Conservation (phyloP, 495 filamentous ascomycete genomes). For the Podospora fimiseda region DNA sequence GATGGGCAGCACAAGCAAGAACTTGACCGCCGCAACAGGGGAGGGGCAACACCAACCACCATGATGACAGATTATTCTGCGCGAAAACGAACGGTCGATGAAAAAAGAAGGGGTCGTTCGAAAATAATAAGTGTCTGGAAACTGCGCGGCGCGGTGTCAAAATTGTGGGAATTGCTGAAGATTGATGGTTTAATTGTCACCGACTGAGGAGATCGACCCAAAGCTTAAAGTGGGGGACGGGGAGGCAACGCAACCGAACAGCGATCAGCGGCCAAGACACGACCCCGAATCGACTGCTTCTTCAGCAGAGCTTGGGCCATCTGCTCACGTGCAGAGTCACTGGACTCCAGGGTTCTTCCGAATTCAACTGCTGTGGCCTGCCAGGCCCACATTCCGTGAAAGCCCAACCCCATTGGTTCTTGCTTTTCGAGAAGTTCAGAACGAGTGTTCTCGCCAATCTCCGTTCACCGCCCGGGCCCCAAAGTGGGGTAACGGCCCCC, state of each 20-base stretch:
- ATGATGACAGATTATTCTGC: slow-evolving; percentile 25
- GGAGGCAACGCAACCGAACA: neutral
- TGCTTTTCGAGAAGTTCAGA: no score
- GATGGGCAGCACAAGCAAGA: slow-evolving; percentile 1
- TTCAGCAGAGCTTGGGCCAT: slow-evolving; percentile 4
- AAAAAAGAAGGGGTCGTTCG: neutral
- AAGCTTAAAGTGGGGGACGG: neutral
- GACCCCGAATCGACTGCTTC: neutral
- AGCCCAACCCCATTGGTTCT: neutral
- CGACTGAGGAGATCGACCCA: no score
- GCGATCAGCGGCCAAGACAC: slow-evolving; percentile 2
- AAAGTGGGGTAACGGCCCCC: no score
- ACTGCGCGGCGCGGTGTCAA: neutral
- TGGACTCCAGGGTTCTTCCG: no score
- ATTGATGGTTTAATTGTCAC: neutral
- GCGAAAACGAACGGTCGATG: neutral
- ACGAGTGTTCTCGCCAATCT: no score
- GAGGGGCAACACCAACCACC: slow-evolving; percentile 35
- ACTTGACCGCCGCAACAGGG: neutral
- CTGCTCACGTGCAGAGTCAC: slow-evolving; percentile 6
- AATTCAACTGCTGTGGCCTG: no score
- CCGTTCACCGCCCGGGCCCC: no score
- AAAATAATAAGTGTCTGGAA: no score
- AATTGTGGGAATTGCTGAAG: neutral
- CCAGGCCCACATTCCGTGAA: slow-evolving; percentile 8